phyloP scores from a whole-genome alignment of 2,329 filamentous ascomycete species.

The Fusarium virguliforme region DNA sequence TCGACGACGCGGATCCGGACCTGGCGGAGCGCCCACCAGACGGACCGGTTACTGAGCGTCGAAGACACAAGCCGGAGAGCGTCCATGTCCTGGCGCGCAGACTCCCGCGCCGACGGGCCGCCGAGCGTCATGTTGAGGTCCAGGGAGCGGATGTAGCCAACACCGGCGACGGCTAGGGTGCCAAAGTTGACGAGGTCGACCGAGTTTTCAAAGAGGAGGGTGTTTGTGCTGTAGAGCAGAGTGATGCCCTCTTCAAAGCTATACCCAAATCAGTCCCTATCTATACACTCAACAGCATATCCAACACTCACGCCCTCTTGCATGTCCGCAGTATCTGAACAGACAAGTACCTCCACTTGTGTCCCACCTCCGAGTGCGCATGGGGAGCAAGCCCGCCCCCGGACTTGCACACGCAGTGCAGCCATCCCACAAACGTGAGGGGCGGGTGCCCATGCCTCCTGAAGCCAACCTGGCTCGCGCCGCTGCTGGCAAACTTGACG shows the following conservation, averaged over 20 bases:
- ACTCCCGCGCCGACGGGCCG: too few species aligned
- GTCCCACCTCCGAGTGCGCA: background rate
- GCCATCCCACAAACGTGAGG: background rate
- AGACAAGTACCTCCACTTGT: slow-evolving; percentile 17
- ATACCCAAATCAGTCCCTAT: background rate
- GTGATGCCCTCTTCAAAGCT: slow-evolving; percentile 14
- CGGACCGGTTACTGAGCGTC: background rate
- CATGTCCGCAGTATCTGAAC: slow-evolving; percentile 12
- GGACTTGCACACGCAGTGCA: slow-evolving; percentile 23
- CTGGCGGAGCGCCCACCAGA: background rate
- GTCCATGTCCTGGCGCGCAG: background rate
- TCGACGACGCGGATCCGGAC: background rate
- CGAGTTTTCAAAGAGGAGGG: background rate
- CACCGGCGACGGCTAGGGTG: background rate
- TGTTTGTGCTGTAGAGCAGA: slow-evolving; percentile 22
- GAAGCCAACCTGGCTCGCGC: background rate
- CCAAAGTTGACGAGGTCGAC: background rate
- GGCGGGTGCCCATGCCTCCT: background rate
- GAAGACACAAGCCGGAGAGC: background rate
- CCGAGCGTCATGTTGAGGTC: background rate
- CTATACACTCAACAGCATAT: too few species aligned
- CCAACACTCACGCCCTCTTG: slow-evolving; percentile 21
- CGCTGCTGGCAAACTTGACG: background rate
- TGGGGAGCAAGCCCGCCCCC: background rate
- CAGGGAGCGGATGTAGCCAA: background rate